Evolutionary conservation across 768 basidiomycete species (phyloP).

Genomic region (Hericium alpestre): DNA sequence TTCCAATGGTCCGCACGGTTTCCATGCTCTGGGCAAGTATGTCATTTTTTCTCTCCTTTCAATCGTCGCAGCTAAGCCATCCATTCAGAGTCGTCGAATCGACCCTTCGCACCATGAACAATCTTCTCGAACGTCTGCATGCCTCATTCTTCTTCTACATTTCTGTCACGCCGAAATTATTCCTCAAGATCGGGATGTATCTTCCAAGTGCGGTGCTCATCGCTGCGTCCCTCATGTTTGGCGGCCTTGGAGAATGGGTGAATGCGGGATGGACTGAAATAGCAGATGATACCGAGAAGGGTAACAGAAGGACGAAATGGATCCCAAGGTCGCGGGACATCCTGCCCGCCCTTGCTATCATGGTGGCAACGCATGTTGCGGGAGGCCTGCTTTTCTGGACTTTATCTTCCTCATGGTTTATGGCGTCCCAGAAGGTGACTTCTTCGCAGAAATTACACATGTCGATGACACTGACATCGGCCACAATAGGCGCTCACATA

Average conservation of each 20-base stretch:
- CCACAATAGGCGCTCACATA: conserved; percentile 1
- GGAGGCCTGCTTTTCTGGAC: conserved; percentile 43
- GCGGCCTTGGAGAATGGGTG: conserved; percentile 68
- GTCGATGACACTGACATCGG: neutral
- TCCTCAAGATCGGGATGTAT: conserved; percentile 85
- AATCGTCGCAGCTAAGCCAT: neutral
- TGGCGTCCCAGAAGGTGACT: conserved; percentile 31
- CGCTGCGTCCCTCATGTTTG: conserved; percentile 77
- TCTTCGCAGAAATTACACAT: too few relatives aligned
- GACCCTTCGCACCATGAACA: conserved; percentile 81
- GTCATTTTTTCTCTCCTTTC: conserved; percentile 13
- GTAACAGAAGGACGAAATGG: conserved; percentile 24
- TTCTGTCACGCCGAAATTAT: conserved; percentile 49
- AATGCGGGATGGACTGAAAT: conserved; percentile 44
- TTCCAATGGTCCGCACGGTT: conserved; percentile 87
- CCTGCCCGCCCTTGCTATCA: conserved; percentile 38
- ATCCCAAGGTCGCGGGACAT: conserved; percentile 42
- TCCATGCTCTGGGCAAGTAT: conserved; percentile 83
- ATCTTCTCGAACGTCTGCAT: conserved; percentile 89
- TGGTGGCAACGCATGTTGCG: conserved; percentile 43
- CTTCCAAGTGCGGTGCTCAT: conserved; percentile 81
- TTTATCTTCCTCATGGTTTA: conserved; percentile 36
- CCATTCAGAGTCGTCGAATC: conserved; percentile 67
- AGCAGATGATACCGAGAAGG: neutral
- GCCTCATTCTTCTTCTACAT: conserved; percentile 98